phyloP scores from a whole-genome alignment of 2,329 filamentous ascomycete species.

The Paracoccidioides brasiliensis region DNA sequence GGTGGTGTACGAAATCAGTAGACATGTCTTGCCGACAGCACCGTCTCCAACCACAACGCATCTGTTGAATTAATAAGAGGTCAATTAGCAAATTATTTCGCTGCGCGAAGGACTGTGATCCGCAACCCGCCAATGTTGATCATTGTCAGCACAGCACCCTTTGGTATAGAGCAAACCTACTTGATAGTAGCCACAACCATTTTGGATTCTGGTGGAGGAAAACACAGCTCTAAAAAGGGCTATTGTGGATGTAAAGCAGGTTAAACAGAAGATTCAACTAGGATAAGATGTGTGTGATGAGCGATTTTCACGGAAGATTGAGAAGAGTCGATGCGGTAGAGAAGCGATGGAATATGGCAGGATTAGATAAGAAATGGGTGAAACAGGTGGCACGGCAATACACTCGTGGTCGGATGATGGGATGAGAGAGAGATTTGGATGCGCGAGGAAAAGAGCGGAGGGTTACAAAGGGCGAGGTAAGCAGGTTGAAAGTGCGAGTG shows the following conservation, averaged over 20 bases:
- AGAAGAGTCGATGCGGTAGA: neutral
- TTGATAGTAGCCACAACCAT: slow-evolving; percentile 54
- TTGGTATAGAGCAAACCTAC: slow-evolving; percentile 28
- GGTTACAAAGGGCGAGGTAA: neutral
- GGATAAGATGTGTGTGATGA: slow-evolving; percentile 2
- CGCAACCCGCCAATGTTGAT: neutral
- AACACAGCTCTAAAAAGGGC: neutral
- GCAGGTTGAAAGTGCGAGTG: neutral
- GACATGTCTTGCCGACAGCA: slow-evolving; percentile 98
- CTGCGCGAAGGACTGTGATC: too few species aligned
- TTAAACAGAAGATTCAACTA: slow-evolving; percentile 1
- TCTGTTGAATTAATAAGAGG: slow-evolving; percentile 36
- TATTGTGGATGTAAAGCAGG: neutral
- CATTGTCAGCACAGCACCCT: neutral
- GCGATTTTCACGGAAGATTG: slow-evolving; percentile 2
- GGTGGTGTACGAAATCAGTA: slow-evolving; percentile 97
- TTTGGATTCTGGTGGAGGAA: slow-evolving; percentile 14
- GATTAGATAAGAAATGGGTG: neutral
- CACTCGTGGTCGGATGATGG: neutral
- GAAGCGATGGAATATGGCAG: neutral
- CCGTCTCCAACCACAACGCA: slow-evolving; percentile 98
- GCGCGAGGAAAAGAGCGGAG: neutral
- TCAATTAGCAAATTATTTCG: neutral
- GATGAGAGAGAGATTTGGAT: neutral
- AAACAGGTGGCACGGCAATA: neutral